Percentiles rank a stretch among this genome's conserved stretches.
phyloP scores from a whole-genome alignment of 2,329 filamentous ascomycete species.

The Blumeria hordei region DNA sequence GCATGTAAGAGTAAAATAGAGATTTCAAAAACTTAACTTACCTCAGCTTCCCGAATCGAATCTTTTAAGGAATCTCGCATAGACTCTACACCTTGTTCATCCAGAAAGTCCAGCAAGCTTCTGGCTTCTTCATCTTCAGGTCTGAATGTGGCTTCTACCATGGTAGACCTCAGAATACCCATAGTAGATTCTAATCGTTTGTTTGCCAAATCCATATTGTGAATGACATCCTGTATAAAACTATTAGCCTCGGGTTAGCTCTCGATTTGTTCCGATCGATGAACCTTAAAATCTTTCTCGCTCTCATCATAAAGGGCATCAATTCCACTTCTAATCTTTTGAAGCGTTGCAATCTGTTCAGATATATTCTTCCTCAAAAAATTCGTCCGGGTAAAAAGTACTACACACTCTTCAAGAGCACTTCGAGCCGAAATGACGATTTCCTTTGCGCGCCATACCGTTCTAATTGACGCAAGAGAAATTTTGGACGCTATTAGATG shows the following conservation, averaged over 20 bases:
- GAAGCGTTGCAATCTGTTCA: slow-evolving; percentile 28
- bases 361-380: slow-evolving; percentile 40
- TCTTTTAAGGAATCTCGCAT: slow-evolving; percentile 42
- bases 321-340: slow-evolving; percentile 25
- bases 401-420: slow-evolving; percentile 54
- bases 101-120: slow-evolving; percentile 52
- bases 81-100: slow-evolving; percentile 41
- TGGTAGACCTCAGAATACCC: slow-evolving; percentile 34
- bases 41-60: slow-evolving; percentile 47
- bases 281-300: slow-evolving; percentile 29
- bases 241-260: not conserved
- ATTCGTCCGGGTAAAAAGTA: slow-evolving; percentile 43
- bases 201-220: slow-evolving; percentile 41
- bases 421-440: slow-evolving; percentile 54
- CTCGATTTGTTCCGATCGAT: not conserved
- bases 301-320: slow-evolving; percentile 31
- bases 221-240: slow-evolving; percentile 26
- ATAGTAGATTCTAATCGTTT: slow-evolving; percentile 41
- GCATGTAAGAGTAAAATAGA: slow-evolving; percentile 2
- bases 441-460: slow-evolving; percentile 69
- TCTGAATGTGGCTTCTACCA: slow-evolving; percentile 38
- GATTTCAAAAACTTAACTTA: slow-evolving; percentile 11
- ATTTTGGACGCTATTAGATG: slow-evolving; percentile 74
- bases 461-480: slow-evolving; percentile 59
- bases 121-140: slow-evolving; percentile 32